Percentiles rank a stretch among this genome's conserved stretches.
Evolutionary conservation across 2,329 filamentous ascomycete species (phyloP).

Genomic region (Cercospora janseana): DNA sequence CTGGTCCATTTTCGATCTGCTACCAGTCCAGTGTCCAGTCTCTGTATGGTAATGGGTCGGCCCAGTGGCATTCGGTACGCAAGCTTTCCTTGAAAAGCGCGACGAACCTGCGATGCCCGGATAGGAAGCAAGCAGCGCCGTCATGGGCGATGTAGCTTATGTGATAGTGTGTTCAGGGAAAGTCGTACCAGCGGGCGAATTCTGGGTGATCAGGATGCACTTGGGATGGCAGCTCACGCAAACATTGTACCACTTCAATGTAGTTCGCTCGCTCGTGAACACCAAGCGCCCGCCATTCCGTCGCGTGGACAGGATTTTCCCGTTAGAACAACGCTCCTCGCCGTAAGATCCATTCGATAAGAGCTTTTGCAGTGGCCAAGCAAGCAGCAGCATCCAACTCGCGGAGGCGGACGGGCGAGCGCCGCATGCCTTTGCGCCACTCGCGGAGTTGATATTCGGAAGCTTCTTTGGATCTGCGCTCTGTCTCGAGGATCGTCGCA

Average conservation of each 20-base stretch:
- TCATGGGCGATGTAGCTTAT: background rate
- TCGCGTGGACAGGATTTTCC: too few species aligned
- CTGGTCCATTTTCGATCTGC: background rate
- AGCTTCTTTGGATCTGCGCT: conserved; percentile 6
- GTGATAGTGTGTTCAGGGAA: background rate
- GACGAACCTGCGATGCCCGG: background rate
- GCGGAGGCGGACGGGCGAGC: background rate
- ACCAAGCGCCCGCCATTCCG: too few species aligned
- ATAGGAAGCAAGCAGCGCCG: background rate
- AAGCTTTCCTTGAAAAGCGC: background rate
- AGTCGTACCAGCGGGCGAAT: too few species aligned
- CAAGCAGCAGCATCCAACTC: background rate
- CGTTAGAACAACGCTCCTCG: too few species aligned
- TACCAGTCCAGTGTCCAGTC: background rate
- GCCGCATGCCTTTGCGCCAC: conserved; percentile 6
- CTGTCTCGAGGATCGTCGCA: conserved; percentile 1
- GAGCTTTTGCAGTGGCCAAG: too few species aligned
- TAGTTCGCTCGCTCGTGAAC: too few species aligned
- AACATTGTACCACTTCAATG: too few species aligned
- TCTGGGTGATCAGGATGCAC: too few species aligned
- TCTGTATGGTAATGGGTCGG: background rate
- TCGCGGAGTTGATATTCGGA: background rate
- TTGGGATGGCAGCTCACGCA: too few species aligned
- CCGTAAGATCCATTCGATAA: too few species aligned
- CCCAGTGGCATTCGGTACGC: background rate